phyloP scores from a whole-genome alignment of 2,329 filamentous ascomycete genomes.

The Neonectria faginata region DNA sequence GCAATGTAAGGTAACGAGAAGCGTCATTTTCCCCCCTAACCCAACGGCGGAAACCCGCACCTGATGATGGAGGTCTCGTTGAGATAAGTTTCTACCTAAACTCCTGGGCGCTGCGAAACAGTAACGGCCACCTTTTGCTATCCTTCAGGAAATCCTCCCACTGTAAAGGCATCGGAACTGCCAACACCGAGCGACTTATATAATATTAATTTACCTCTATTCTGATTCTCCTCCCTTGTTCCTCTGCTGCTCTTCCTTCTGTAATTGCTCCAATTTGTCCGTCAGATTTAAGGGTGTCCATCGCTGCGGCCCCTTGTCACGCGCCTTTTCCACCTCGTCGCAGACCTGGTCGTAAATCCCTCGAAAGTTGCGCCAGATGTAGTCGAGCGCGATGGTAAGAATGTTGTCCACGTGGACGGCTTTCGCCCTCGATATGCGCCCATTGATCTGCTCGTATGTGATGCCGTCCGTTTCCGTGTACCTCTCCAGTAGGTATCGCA shows the following conservation, averaged over 20 bases:
- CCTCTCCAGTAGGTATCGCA: slow-evolving; percentile 43
- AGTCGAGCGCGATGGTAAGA: slow-evolving; percentile 38
- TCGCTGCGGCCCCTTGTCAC: slow-evolving; percentile 32
- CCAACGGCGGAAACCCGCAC: not conserved
- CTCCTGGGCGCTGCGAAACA: not conserved
- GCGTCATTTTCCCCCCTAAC: not conserved
- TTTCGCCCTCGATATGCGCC: slow-evolving; percentile 35
- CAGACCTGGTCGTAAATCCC: slow-evolving; percentile 37
- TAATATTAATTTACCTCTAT: not conserved
- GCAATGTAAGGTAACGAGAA: not conserved
- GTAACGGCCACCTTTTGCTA: not conserved
- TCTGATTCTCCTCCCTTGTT: slow-evolving; percentile 4
- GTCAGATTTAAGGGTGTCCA: slow-evolving; percentile 38
- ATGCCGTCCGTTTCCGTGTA: slow-evolving; percentile 39
- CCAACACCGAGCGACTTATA: not conserved
- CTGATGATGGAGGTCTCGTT: not conserved
- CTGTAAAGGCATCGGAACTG: not conserved
- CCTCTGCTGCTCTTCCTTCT: slow-evolving; percentile 28
- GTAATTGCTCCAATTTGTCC: slow-evolving; percentile 37
- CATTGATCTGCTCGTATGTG: slow-evolving; percentile 40
- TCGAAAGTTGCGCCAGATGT: slow-evolving; percentile 40
- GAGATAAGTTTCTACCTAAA: not conserved
- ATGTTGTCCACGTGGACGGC: slow-evolving; percentile 39
- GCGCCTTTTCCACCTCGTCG: slow-evolving; percentile 36
- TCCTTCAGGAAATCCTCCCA: not conserved